Percentiles rank a stretch among this genome's conserved stretches.
Evolutionary conservation across 2,329 filamentous ascomycete species (phyloP).

Genomic region (Pestalotiopsis sp.): DNA sequence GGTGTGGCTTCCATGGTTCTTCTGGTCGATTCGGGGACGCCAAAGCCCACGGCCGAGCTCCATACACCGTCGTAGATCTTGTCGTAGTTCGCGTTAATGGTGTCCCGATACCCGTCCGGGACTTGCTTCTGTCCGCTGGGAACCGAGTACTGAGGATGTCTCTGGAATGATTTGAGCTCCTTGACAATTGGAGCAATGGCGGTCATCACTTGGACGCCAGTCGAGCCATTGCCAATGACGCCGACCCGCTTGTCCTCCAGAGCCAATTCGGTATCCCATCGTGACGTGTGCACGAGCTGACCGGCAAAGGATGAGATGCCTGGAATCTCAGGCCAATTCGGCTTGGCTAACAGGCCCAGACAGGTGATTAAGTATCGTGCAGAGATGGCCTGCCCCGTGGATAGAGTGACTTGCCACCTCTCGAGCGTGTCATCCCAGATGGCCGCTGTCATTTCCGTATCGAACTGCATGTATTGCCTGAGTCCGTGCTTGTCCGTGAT

Average conservation of each 20-base stretch:
- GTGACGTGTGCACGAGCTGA: background rate
- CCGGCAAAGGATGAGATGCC: background rate
- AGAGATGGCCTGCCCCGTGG: background rate
- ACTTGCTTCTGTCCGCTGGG: background rate
- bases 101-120: background rate
- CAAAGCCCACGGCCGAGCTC: background rate
- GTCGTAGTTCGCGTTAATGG: background rate
- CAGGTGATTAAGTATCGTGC: background rate
- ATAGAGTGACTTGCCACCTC: background rate
- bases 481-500: background rate
- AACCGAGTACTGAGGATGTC: slow-evolving; percentile 1
- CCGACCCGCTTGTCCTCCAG: slow-evolving; percentile 1
- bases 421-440: background rate
- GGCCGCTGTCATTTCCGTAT: background rate
- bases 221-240: slow-evolving; percentile 7
- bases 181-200: background rate
- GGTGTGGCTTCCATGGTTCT: background rate
- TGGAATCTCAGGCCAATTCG: background rate
- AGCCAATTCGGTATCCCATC: background rate
- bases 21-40: background rate
- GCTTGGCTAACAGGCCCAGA: background rate
- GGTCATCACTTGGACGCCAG: background rate
- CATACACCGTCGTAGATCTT: background rate
- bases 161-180: background rate
- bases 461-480: background rate